Percentiles rank a stretch among this genome's conserved stretches.
Evolutionary conservation across 2,329 filamentous ascomycete genomes (phyloP).

Genomic region (Taxawa tesnikishii): DNA sequence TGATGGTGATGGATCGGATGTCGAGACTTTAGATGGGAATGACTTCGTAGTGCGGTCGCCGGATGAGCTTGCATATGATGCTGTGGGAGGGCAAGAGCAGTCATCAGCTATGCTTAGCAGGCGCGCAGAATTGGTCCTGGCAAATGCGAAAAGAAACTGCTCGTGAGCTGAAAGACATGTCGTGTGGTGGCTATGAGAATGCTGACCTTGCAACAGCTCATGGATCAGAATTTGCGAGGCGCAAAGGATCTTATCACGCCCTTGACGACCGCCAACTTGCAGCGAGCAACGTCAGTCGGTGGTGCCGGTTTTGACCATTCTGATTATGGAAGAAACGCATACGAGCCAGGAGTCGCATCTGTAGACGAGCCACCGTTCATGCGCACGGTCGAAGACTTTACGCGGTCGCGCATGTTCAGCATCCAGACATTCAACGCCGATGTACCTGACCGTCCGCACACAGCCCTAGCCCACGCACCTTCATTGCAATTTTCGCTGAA

Average conservation of each 20-base stretch:
- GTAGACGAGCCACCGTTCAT: neutral
- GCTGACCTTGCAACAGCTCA: slow-evolving; percentile 46
- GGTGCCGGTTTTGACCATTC: neutral
- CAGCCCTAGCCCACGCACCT: slow-evolving; percentile 9
- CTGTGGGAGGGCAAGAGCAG: slow-evolving; percentile 38
- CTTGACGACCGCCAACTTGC: slow-evolving; percentile 23
- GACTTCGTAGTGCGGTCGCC: slow-evolving; percentile 1
- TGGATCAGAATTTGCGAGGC: slow-evolving; percentile 81
- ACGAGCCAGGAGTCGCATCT: no score
- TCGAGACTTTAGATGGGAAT: slow-evolving; percentile 14
- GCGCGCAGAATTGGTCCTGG: slow-evolving; percentile 78
- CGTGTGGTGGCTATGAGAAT: slow-evolving; percentile 1
- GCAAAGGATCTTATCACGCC: slow-evolving; percentile 43
- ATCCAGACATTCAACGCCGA: slow-evolving; percentile 35
- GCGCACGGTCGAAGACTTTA: slow-evolving; percentile 13
- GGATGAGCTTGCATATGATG: neutral
- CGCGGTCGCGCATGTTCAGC: slow-evolving; percentile 50
- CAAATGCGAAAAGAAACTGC: slow-evolving; percentile 84
- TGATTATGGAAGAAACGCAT: neutral
- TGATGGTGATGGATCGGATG: slow-evolving; percentile 19
- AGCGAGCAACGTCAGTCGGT: slow-evolving; percentile 20
- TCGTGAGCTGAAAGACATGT: slow-evolving; percentile 42
- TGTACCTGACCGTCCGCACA: slow-evolving; percentile 24
- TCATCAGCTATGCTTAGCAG: slow-evolving; percentile 67
- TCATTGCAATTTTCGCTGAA: slow-evolving; percentile 9